Conservation (phyloP, 345 rosid species). For the Salix viminalis region DNA sequence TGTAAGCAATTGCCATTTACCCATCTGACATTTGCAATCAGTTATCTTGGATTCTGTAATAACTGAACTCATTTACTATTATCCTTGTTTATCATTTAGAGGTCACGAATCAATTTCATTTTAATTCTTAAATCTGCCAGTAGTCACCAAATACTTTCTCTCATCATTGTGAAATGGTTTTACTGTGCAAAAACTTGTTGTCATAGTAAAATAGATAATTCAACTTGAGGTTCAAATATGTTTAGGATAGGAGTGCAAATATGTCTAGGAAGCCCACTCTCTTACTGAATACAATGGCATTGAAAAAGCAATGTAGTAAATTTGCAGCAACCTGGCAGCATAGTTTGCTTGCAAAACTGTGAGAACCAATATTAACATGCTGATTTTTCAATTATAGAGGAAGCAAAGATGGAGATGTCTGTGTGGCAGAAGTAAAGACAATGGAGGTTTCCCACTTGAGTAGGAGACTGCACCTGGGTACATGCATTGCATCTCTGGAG, state of each 20-base stretch:
- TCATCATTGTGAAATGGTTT: neutral
- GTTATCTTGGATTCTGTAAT: neutral
- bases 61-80: neutral
- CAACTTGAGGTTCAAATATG: neutral
- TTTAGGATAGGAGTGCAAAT: neutral
- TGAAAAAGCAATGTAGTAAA: neutral
- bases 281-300: neutral
- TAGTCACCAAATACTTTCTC: neutral
- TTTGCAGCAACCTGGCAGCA: neutral
- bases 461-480: slow-evolving; percentile 82
- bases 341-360: neutral
- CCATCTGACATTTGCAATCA: neutral
- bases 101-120: neutral
- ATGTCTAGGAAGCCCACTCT: neutral
- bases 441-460: slow-evolving; percentile 89
- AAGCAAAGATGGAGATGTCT: slow-evolving; percentile 85
- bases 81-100: neutral
- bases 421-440: slow-evolving; percentile 78
- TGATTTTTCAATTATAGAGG: slow-evolving; percentile 43
- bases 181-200: neutral
- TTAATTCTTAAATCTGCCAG: neutral
- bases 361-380: neutral
- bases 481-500: slow-evolving; percentile 60
- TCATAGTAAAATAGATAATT: neutral
- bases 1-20: slow-evolving; percentile 44